Evolutionary conservation across 2,329 filamentous ascomycete species (phyloP).

Genomic region (Ceratocystis albifundus): DNA sequence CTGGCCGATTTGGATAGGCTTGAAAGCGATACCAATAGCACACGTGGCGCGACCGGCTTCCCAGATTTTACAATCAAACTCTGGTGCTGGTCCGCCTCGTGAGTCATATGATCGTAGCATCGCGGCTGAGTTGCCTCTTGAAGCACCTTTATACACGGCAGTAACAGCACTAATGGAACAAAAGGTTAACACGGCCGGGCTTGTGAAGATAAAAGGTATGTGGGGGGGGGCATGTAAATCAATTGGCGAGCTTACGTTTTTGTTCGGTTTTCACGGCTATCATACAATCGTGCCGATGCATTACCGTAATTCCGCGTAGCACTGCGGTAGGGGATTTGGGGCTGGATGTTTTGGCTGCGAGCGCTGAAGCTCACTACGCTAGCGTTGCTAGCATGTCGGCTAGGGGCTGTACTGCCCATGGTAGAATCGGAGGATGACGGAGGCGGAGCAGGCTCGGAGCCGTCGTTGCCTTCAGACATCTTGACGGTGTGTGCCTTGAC

Average conservation of each 20-base stretch:
- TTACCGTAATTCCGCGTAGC: conserved; percentile 57
- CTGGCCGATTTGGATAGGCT: conserved; percentile 87
- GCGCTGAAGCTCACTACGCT: conserved; percentile 73
- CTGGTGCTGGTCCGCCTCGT: conserved; percentile 75
- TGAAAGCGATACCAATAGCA: conserved; percentile 85
- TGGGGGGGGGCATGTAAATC: conserved; percentile 10
- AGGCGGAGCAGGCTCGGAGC: conserved; percentile 34
- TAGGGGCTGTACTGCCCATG: conserved; percentile 32
- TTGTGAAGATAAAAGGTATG: background rate
- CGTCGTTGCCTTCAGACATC: conserved; percentile 74
- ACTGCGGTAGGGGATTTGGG: conserved; percentile 44
- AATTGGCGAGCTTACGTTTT: conserved; percentile 58
- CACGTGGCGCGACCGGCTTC: conserved; percentile 90
- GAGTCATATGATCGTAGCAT: conserved; percentile 92
- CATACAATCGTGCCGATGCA: conserved; percentile 77
- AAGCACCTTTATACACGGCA: conserved; percentile 76
- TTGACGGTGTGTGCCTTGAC: conserved; percentile 75
- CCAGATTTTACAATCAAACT: conserved; percentile 94
- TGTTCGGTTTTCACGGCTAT: conserved; percentile 70
- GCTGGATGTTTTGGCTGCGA: conserved; percentile 48
- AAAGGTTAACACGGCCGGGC: background rate
- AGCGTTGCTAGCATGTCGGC: conserved; percentile 63
- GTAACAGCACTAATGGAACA: conserved; percentile 63
- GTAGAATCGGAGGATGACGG: conserved; percentile 32
- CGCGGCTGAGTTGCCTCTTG: conserved; percentile 53